Evolutionary conservation across 2,329 filamentous ascomycete genomes (phyloP).

Genomic region (Colletotrichum siamense): DNA sequence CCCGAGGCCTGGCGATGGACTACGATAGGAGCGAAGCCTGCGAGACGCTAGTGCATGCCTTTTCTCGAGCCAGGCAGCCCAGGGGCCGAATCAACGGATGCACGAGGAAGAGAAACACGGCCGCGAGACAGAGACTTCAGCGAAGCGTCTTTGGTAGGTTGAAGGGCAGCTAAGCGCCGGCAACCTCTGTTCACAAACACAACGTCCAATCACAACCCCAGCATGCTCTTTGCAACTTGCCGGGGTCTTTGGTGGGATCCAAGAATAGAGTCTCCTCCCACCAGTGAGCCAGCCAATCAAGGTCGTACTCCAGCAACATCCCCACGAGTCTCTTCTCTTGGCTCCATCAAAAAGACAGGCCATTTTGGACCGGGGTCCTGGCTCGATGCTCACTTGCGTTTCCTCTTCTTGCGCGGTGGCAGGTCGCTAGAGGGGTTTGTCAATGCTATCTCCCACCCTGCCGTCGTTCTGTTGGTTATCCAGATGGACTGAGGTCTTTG

Average conservation of each 20-base stretch:
- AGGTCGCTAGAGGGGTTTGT: background rate
- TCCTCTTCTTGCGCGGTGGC: background rate
- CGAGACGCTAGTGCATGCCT: constrained; percentile 16
- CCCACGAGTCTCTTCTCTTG: constrained; percentile 10
- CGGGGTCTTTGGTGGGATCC: constrained; percentile 6
- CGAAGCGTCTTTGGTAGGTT: background rate
- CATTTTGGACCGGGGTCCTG: constrained; percentile 6
- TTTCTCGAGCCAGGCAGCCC: background rate
- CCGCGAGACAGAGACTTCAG: background rate
- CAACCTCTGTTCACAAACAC: constrained; percentile 16
- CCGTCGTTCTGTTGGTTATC: background rate
- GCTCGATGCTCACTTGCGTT: constrained; percentile 5
- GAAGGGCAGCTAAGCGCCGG: constrained; percentile 25
- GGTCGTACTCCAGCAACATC: background rate
- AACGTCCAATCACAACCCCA: constrained; percentile 22
- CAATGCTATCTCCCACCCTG: background rate
- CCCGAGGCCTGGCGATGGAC: background rate
- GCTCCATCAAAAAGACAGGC: constrained; percentile 15
- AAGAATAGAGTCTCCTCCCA: constrained; percentile 26
- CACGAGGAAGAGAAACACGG: background rate
- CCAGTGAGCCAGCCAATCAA: constrained; percentile 17
- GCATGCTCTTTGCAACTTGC: background rate
- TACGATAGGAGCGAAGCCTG: background rate
- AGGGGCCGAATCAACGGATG: constrained; percentile 6
- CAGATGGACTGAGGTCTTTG: background rate